Evolutionary conservation across 352 stramenopile genomes (phyloP), one percentile per base, ranked within the genome.

Genomic region (Peronosclerospora sorghi): DNA sequence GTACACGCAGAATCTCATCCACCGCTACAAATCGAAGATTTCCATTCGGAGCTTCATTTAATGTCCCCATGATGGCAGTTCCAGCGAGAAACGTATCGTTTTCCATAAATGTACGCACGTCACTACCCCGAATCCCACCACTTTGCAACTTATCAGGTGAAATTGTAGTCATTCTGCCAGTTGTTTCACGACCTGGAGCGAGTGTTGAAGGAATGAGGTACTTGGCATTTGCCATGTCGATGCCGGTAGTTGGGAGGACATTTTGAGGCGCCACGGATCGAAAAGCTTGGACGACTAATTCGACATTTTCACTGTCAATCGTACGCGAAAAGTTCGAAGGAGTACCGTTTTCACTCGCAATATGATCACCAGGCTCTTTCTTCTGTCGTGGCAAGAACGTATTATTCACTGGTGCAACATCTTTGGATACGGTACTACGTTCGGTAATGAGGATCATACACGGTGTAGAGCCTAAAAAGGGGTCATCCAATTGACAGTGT

Each of bases 1-100:
- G 79, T 5, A 86, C 75, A 14, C 75, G 71, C 8, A 91, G 46
- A 48, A 85, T 86, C 48, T 91, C 79, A 37, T 88, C 79, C 15
- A 91, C 46, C 6, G 75, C 78, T 35, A 87, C 62, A 12, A 69
- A 76, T 1, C 73, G 70, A 35, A 80, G 32, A 13, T 50, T 59
- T 2, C 43, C 42, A 1, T 35, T 65, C n/a, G 52, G 40, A 10
- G 54, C 28, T 28, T 78, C 70, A 30, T 45, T 62, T 4, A 45
- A n/a, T 14, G 40, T 40, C 9, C 57, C 53, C 36, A 59, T 37
- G 21, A 26, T 26, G 1, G 57, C 71, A 30, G 47, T 55, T 6
- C 48, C 50, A 9, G 65, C 57, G 6, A 86, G 44, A 28, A 86
- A 86, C 27, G 66, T 82, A 34, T 69, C 69, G 26, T 84, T 83